These are phyloP conservation scores for Akanthomyces muscarius DNA, from an alignment of 2,329 filamentous ascomycete species.

Conservation along the genomic window DNA sequence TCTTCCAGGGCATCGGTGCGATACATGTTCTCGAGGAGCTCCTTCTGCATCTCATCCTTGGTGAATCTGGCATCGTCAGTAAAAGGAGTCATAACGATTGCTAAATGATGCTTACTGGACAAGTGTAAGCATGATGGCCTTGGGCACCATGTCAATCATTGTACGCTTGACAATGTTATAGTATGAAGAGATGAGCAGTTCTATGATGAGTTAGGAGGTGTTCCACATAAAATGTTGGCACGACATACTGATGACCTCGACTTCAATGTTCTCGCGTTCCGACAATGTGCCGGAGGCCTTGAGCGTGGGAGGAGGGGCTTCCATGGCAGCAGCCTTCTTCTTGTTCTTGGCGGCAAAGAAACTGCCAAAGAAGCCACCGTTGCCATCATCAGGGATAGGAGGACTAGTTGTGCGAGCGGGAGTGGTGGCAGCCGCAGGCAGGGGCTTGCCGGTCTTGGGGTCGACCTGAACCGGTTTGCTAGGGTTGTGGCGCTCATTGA, in stretches of 20 bases:
- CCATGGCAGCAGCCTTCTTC: constrained; percentile 99
- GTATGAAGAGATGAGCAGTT: constrained; percentile 93
- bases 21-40: constrained; percentile 97
- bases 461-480: constrained; percentile 90
- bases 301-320: constrained; percentile 83
- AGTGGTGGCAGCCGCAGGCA: constrained; percentile 56
- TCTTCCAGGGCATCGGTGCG: constrained; percentile 85
- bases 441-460: constrained; percentile 95
- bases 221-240: background rate
- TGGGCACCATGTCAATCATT: constrained; percentile 99
- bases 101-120: constrained; percentile 66
- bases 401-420: constrained; percentile 75
- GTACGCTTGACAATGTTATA: constrained; percentile 97
- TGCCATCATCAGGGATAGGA: constrained; percentile 56
- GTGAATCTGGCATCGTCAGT: constrained; percentile 59
- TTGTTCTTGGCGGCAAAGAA: constrained; percentile 99
- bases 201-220: constrained; percentile 38
- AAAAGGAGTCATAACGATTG: background rate
- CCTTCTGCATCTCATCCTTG: constrained; percentile 97
- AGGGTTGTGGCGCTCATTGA: constrained; percentile 84
- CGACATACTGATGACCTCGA: constrained; percentile 91
- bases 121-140: constrained; percentile 96
- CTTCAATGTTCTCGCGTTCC: constrained; percentile 91
- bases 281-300: constrained; percentile 93
- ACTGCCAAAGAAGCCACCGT: constrained; percentile 89